phyloP scores from a whole-genome alignment of 2,329 filamentous ascomycete genomes.

The Fusarium siculi region DNA sequence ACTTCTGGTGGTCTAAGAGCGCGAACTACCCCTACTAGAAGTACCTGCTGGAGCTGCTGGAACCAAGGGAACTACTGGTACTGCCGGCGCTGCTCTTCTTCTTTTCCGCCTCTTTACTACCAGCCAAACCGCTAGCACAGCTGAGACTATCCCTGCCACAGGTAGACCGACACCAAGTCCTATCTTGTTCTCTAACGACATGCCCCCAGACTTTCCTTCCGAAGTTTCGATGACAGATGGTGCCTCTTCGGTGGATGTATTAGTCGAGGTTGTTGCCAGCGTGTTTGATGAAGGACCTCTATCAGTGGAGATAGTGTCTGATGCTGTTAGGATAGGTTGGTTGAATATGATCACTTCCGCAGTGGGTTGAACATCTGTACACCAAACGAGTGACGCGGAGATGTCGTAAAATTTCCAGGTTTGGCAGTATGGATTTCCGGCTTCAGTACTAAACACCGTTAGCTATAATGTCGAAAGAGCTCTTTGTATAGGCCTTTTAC shows the following conservation, averaged over 20 bases:
- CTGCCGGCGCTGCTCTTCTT: rapidly evolving
- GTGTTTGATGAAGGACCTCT: not conserved
- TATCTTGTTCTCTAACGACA: not conserved
- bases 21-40: not conserved
- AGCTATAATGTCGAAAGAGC: not conserved
- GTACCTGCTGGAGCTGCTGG: not conserved
- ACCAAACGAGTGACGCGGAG: not conserved
- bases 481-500: not conserved
- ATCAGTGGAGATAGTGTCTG: not conserved
- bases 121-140: not conserved
- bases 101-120: not conserved
- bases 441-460: not conserved
- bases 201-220: not conserved
- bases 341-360: not conserved
- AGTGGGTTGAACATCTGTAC: not conserved
- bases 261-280: not conserved
- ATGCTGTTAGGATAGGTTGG: too few relatives aligned
- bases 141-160: not conserved
- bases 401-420: not conserved
- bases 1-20: too few relatives aligned
- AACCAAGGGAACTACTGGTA: not conserved
- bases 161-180: not conserved
- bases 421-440: not conserved
- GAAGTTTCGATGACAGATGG: not conserved
- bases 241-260: not conserved